Percentiles rank a stretch among this genome's conserved stretches.
Evolutionary conservation across 352 stramenopile genomes (phyloP).

Genomic region (Pilasporangium apinafurcum): DNA sequence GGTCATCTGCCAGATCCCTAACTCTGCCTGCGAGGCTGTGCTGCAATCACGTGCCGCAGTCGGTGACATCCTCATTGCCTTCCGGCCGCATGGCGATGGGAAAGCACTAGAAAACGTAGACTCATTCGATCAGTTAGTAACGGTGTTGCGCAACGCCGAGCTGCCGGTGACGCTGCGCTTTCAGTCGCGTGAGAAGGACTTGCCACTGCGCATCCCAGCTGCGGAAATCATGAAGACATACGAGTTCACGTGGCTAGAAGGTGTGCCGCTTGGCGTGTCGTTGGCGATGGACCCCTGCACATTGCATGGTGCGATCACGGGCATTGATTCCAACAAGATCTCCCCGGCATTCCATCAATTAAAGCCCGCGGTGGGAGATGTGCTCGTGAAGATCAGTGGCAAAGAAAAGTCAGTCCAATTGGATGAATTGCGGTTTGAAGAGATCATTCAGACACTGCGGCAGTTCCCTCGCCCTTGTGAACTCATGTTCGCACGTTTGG

Average conservation of each 20-base stretch:
- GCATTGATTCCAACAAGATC: slow-evolving; percentile 53
- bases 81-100: slow-evolving; percentile 26
- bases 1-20: slow-evolving; percentile 67
- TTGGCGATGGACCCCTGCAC: slow-evolving; percentile 75
- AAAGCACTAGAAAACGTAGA: slow-evolving; percentile 22
- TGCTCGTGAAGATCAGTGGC: slow-evolving; percentile 45
- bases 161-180: slow-evolving; percentile 64
- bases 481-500: slow-evolving; percentile 50
- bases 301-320: slow-evolving; percentile 62
- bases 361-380: slow-evolving; percentile 50
- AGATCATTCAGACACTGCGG: slow-evolving; percentile 44
- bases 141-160: slow-evolving; percentile 38
- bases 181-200: slow-evolving; percentile 40
- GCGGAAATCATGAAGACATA: slow-evolving; percentile 36
- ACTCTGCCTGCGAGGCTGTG: slow-evolving; percentile 34
- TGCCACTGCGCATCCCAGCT: slow-evolving; percentile 23
- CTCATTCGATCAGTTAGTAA: slow-evolving; percentile 43
- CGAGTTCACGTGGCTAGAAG: slow-evolving; percentile 44
- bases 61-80: slow-evolving; percentile 57
- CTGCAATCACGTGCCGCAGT: slow-evolving; percentile 41
- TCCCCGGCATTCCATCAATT: slow-evolving; percentile 42
- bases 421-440: slow-evolving; percentile 65
- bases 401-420: slow-evolving; percentile 17
- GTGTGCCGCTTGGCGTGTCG: slow-evolving; percentile 55
- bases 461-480: slow-evolving; percentile 45